phyloP scores from a whole-genome alignment of 2,329 filamentous ascomycete species.

The Microthyrium microscopicum region DNA sequence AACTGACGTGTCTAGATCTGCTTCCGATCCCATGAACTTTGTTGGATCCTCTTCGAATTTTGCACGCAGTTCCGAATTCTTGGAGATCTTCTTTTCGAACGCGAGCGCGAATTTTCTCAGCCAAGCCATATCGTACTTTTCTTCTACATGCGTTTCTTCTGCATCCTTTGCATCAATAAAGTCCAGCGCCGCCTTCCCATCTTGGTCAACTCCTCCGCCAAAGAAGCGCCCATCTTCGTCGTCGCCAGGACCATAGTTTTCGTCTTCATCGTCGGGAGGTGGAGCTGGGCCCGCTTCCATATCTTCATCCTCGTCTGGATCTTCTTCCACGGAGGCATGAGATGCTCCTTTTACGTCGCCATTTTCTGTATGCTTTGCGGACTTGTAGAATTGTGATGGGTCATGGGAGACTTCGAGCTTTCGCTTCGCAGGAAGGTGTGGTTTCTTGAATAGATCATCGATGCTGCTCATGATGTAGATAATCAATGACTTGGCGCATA shows the following conservation, averaged over 20 bases:
- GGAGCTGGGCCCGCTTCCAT: constrained; percentile 36
- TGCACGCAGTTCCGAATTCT: constrained; percentile 77
- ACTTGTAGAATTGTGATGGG: constrained; percentile 43
- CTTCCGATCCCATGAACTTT: constrained; percentile 73
- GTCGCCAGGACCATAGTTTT: constrained; percentile 27
- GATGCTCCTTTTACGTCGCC: constrained; percentile 32
- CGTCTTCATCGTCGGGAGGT: constrained; percentile 35
- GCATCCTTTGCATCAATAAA: constrained; percentile 60
- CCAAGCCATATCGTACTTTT: constrained; percentile 74
- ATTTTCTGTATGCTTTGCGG: constrained; percentile 35
- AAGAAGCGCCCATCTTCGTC: constrained; percentile 95
- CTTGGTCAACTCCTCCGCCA: constrained; percentile 69
- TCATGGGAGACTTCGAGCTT: constrained; percentile 40
- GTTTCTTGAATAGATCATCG: constrained; percentile 47
- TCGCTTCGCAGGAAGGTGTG: constrained; percentile 34
- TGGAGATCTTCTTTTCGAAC: constrained; percentile 81
- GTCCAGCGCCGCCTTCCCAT: constrained; percentile 71
- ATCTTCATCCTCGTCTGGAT: constrained; percentile 23
- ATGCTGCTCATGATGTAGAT: constrained; percentile 35
- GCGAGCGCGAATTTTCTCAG: constrained; percentile 62
- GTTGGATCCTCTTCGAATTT: constrained; percentile 66
- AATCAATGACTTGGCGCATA: background rate
- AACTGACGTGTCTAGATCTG: constrained; percentile 76
- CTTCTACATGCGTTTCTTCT: constrained; percentile 36
- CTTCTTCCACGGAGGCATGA: constrained; percentile 32